Evolutionary conservation across 352 stramenopile genomes (phyloP), one percentile per base, ranked within the genome.

Genomic region (Globisporangium emineosum): DNA sequence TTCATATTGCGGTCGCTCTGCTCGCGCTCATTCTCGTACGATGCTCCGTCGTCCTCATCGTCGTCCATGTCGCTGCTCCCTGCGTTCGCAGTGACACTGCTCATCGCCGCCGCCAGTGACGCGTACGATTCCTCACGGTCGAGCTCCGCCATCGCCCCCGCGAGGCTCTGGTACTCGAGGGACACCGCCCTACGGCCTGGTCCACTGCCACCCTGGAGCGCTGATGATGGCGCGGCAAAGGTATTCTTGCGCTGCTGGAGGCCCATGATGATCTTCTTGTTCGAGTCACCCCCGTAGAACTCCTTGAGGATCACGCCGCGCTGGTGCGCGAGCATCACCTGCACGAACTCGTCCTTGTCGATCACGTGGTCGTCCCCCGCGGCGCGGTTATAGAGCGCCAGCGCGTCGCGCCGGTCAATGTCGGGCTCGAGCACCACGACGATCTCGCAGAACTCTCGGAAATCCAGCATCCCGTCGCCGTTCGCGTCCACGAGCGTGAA

Each of bases 341-440:
- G 71, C 19, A 89, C 79, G 52, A 93, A 91, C 58, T 91, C 81
- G 25, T 91, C 77, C 60, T 88, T 88, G 58, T 91, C 85, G 33
- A 91, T 89, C n/a, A 91, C 79, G 27, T 91, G 76, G 59, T 93
- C 81, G 17, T 89, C 80, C 5, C 79, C 79, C 33, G 81, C 80
- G 6, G 81, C 80, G 23, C 75, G 71, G 56, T 88, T 89, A 60
- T 91, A 91, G 27, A 91, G 66, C 33, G 67, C 60, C 21, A 91
- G 60, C 2, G 68, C 72, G 27, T 93, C 80, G 5, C 81, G 80
- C 23, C 82, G 77, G 23, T 87, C 78, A 69, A 93, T 89, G 5
- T 69, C 70, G 0, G 84, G 80, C 61, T 93, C 84, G 0, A 93
- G 59, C 30, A 81, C 72, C 13, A 71, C 69, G 25, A 90, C 84